Percentiles rank a stretch among this genome's conserved stretches.
Conservation (phyloP, 805 yeast genomes). For the Yarrowia divulgata region DNA sequence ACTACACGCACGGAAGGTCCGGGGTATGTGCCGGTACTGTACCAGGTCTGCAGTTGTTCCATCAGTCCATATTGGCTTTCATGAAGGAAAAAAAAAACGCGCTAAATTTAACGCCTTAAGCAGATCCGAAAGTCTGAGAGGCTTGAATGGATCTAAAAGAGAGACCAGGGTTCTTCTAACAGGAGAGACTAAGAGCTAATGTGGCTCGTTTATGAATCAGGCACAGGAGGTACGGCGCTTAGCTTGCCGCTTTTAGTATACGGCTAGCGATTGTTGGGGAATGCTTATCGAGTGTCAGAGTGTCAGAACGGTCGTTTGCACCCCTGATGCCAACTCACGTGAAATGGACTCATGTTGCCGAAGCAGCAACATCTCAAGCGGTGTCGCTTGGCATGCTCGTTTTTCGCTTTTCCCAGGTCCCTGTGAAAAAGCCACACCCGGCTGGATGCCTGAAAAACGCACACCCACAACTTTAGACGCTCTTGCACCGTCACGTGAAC, state of each 20-base stretch:
- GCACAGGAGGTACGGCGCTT: too few relatives aligned
- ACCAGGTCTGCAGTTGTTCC: too few relatives aligned
- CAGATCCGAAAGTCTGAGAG: neutral
- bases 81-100: neutral
- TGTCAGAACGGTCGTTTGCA: too few relatives aligned
- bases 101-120: conserved; percentile 1
- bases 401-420: neutral
- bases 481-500: conserved; percentile 20
- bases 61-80: too few relatives aligned
- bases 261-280: too few relatives aligned
- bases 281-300: too few relatives aligned
- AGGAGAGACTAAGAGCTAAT: neutral
- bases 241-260: too few relatives aligned
- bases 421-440: conserved; percentile 22
- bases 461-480: conserved; percentile 7
- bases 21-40: conserved; percentile 1
- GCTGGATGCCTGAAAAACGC: neutral
- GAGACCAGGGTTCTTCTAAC: neutral
- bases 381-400: conserved; percentile 9
- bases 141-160: neutral
- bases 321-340: conserved; percentile 1
- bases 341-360: neutral
- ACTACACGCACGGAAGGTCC: neutral
- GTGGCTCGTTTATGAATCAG: neutral
- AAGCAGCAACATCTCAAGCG: neutral